Evolutionary conservation across 2,329 filamentous ascomycete genomes (phyloP), one percentile per base, ranked within the genome.

Genomic region (Metarhizium anisopliae): DNA sequence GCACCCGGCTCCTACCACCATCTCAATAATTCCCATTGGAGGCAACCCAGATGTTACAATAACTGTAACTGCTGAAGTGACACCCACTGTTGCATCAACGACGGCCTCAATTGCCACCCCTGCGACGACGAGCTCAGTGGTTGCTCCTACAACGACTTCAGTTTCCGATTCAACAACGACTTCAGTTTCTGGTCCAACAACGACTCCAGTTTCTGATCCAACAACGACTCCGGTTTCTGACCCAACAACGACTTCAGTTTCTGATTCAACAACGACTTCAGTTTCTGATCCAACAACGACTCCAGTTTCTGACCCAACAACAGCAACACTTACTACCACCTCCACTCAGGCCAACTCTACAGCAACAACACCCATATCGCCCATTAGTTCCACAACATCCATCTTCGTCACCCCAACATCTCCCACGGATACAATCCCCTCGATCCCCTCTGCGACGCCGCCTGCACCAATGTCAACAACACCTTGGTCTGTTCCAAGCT

Each of bases 21-120:
- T 72, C 38, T 67, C 68, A 18, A 55, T 71, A 50, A 62, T 72
- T 50, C 63, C 68, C 52, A 58, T 70, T 6, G 59, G 60, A 1
- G 61, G 55, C 29, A 56, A 32, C 16, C 36, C 32, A 2, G 51
- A 40, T 8, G 51, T 47, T 7, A 54, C 55, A 13, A 14, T 51
- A 13, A 49, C 52, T 18, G 40, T 57, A 2, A 50, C 55, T 29
- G 52, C 47, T 25, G 38, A 56, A 13, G 29, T 38, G 42, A 50
- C 53, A 3, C 47, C 55, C 20, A 53, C 53, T 16, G 43, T 38
- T 25, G 47, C 38, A n/a, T 42, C 58, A 16, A 49, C 50, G 10
- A 53, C 38, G n/a, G 13, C 20, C 29, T 40, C 52, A 11, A 32
- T 40, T 18, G 20, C 10, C n/a, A 20, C 38, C 25, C 40, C 51